Conservation (phyloP, 257 asterid genomes). For the Scutellaria barbata region DNA sequence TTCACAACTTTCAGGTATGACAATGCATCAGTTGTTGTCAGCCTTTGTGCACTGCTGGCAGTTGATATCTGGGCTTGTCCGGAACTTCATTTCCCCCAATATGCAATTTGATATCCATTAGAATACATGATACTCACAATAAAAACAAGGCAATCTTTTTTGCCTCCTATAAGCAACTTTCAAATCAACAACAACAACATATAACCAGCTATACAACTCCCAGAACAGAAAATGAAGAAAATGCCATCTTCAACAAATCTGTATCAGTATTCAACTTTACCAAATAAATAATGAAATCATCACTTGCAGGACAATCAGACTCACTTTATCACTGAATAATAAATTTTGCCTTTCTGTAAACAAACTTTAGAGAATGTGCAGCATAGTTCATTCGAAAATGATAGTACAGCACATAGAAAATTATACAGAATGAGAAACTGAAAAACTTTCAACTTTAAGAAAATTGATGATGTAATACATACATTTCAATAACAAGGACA, state of each 20-base stretch:
- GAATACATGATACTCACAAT: not conserved
- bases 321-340: constrained; percentile 6
- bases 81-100: constrained; percentile 55
- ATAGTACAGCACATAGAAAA: not conserved
- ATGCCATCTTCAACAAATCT: constrained; percentile 5
- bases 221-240: constrained; percentile 2
- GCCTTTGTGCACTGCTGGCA: constrained; percentile 66
- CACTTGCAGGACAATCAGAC: constrained; percentile 12
- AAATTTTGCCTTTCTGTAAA: not conserved
- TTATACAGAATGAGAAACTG: not conserved
- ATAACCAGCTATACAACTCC: not conserved
- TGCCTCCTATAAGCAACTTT: not conserved
- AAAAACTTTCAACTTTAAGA: constrained; percentile 32
- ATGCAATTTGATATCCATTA: constrained; percentile 30
- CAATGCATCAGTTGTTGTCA: constrained; percentile 85
- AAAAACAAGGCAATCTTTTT: constrained; percentile 7
- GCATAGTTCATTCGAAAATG: not conserved
- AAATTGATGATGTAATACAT: constrained; percentile 8
- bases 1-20: constrained; percentile 81
- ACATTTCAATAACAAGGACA: not conserved
- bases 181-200: constrained; percentile 8
- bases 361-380: constrained; percentile 12
- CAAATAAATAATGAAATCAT: not conserved
- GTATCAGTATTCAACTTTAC: constrained; percentile 11
- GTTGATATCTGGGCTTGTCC: constrained; percentile 72